Percentiles rank a stretch among this genome's conserved stretches.
Evolutionary conservation across 768 basidiomycete genomes (phyloP).

Genomic region (Wakefieldia striispora): DNA sequence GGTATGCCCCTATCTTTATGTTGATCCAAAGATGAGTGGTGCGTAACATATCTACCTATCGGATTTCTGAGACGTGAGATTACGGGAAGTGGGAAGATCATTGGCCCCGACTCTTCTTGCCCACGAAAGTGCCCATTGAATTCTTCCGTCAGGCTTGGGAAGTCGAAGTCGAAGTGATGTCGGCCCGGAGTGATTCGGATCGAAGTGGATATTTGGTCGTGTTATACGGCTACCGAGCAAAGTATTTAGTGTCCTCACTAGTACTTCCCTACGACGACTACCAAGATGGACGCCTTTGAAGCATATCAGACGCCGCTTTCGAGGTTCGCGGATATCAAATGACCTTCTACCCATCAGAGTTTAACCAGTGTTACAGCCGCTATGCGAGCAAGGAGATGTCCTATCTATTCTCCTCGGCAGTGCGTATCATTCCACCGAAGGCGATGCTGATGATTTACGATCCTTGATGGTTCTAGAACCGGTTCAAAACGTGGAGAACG

Average conservation of each 20-base stretch:
- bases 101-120: no score
- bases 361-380: conserved; percentile 52
- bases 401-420: conserved; percentile 91
- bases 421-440: conserved; percentile 35
- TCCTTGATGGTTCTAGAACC: conserved; percentile 53
- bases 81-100: no score
- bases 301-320: conserved; percentile 81
- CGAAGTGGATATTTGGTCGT: no score
- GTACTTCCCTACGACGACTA: no score
- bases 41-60: no score
- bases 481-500: conserved; percentile 92
- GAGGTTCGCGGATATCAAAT: conserved; percentile 45
- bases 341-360: neutral
- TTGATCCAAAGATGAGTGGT: no score
- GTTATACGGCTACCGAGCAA: no score
- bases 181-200: neutral
- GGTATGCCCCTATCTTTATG: no score
- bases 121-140: no score
- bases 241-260: no score
- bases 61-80: no score
- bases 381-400: conserved; percentile 99
- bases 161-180: neutral
- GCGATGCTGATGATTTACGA: neutral
- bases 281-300: conserved; percentile 59
- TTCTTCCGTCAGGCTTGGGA: no score